Percentiles rank a stretch among this genome's conserved stretches.
These are phyloP conservation scores for Kalanchoe fedtschenkoi DNA, from an alignment of 164 flowering plant species.

Conservation along the genomic window DNA sequence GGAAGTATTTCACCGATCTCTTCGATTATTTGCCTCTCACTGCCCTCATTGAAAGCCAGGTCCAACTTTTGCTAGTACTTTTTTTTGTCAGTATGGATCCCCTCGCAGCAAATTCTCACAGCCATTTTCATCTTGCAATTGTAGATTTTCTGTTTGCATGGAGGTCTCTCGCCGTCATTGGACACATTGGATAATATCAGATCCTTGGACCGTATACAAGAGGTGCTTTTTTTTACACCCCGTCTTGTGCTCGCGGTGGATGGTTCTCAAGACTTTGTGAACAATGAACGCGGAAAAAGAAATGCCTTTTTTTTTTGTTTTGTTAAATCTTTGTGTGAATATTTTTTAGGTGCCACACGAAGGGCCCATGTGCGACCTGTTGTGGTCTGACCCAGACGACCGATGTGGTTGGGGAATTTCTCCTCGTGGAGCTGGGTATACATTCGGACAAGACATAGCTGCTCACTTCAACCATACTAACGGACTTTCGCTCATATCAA, in stretches of 20 bases:
- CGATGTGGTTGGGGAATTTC: conserved; percentile 88
- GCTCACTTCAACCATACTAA: conserved; percentile 72
- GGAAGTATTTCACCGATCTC: conserved; percentile 83
- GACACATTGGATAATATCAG: conserved; percentile 78
- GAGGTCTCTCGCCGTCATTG: conserved; percentile 79
- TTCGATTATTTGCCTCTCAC: conserved; percentile 79
- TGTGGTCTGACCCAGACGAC: conserved; percentile 90
- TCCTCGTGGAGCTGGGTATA: conserved; percentile 84
- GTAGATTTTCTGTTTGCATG: conserved; percentile 78
- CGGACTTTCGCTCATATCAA: conserved; percentile 61
- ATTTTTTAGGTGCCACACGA: conserved; percentile 71
- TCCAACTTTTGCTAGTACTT: conserved; percentile 13
- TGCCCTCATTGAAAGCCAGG: conserved; percentile 86
- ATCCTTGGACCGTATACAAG: conserved; percentile 75
- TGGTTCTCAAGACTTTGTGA: neutral
- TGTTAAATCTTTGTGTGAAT: neutral
- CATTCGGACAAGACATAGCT: conserved; percentile 85
- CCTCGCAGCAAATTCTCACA: neutral
- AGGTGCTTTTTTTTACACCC: conserved; percentile 24
- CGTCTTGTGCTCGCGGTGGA: neutral
- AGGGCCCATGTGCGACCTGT: conserved; percentile 86
- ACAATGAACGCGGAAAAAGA: neutral
- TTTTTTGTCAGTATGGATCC: neutral
- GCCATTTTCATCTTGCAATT: neutral
- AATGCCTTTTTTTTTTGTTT: too few relatives aligned